phyloP scores from a whole-genome alignment of 768 basidiomycete genomes.

The Mrakia frigida region DNA sequence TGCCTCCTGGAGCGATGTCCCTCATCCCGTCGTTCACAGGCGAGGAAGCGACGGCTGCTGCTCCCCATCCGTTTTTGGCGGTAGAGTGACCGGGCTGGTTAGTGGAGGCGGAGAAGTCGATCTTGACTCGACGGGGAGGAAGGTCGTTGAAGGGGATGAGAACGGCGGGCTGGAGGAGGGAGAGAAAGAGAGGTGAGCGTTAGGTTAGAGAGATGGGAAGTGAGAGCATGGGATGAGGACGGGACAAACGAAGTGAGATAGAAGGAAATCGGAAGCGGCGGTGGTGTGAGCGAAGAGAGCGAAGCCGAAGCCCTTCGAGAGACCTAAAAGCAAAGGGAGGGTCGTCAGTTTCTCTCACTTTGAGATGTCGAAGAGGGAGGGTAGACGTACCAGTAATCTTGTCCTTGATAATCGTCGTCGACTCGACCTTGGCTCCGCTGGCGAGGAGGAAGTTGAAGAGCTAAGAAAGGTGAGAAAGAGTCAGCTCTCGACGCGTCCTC shows the following conservation, averaged over 20 bases:
- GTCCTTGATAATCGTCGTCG: slow-evolving; percentile 84
- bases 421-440: slow-evolving; percentile 41
- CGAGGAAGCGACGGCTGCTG: slow-evolving; percentile 25
- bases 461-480: background rate
- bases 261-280: slow-evolving; percentile 84
- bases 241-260: slow-evolving; percentile 55
- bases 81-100: slow-evolving; percentile 47
- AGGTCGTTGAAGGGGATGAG: slow-evolving; percentile 77
- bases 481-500: background rate
- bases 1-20: slow-evolving; percentile 74
- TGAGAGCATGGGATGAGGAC: background rate
- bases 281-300: slow-evolving; percentile 83
- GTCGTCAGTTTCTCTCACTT: slow-evolving; percentile 34
- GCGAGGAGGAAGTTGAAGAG: slow-evolving; percentile 26
- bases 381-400: slow-evolving; percentile 74
- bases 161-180: slow-evolving; percentile 6
- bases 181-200: background rate
- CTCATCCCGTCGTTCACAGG: slow-evolving; percentile 79
- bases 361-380: slow-evolving; percentile 59
- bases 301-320: slow-evolving; percentile 94
- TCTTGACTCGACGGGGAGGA: slow-evolving; percentile 81
- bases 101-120: slow-evolving; percentile 75
- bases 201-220: background rate
- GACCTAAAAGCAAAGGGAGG: slow-evolving; percentile 51
- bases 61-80: slow-evolving; percentile 50